These are phyloP conservation scores for Parasarocladium wereldwijsianum DNA, from an alignment of 2,329 filamentous ascomycete species.

Conservation along the genomic window DNA sequence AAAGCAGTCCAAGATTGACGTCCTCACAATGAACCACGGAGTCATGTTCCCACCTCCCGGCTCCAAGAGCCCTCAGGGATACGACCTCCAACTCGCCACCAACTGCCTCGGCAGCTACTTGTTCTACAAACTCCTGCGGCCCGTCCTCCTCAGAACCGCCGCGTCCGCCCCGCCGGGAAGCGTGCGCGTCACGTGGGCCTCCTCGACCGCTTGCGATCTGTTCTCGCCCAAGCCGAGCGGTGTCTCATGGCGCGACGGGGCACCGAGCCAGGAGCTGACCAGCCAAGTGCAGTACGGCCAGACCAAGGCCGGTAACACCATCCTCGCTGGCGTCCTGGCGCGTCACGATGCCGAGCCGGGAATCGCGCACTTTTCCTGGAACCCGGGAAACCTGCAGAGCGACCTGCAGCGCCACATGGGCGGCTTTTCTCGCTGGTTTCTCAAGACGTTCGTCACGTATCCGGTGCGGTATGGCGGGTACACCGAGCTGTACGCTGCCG, in stretches of 20 bases:
- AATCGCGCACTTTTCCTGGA: constrained; percentile 17
- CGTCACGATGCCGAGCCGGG: constrained; percentile 14
- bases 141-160: constrained; percentile 1
- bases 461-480: neutral
- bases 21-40: constrained; percentile 4
- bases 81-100: constrained; percentile 5
- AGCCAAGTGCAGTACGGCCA: neutral
- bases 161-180: neutral
- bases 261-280: neutral
- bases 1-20: constrained; percentile 2
- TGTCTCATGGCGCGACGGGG: neutral
- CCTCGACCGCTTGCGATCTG: neutral
- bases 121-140: constrained; percentile 4
- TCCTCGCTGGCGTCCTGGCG: too few species aligned
- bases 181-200: constrained; percentile 1
- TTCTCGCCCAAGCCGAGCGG: neutral
- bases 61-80: constrained; percentile 8
- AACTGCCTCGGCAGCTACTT: constrained; percentile 5
- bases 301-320: constrained; percentile 1
- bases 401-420: constrained; percentile 19
- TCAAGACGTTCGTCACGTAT: constrained; percentile 6
- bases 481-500: neutral
- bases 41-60: neutral
- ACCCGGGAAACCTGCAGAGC: constrained; percentile 24
- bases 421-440: constrained; percentile 7